Conservation (phyloP, 2,329 filamentous ascomycete species). For the Fusarium equiseti region DNA sequence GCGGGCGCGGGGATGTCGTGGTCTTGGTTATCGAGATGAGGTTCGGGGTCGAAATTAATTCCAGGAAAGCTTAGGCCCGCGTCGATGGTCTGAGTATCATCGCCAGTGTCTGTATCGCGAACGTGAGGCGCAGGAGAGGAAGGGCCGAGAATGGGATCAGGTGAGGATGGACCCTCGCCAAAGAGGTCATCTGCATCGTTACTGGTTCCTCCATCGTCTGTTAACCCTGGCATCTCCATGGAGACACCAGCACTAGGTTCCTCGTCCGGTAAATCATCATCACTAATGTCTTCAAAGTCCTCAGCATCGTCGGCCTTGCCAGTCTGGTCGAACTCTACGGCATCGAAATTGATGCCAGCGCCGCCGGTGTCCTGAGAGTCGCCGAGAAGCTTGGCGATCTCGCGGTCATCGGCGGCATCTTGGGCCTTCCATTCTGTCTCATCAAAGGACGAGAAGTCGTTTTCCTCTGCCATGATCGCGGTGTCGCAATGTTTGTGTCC, state of each 20-base stretch:
- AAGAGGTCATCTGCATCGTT: constrained; percentile 77
- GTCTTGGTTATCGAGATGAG: constrained; percentile 67
- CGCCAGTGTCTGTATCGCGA: constrained; percentile 55
- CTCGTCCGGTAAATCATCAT: constrained; percentile 90
- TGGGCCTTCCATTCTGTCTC: constrained; percentile 57
- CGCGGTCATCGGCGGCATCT: constrained; percentile 62
- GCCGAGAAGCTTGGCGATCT: constrained; percentile 60
- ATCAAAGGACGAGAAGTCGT: constrained; percentile 53
- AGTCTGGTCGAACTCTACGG: constrained; percentile 67
- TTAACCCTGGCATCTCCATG: constrained; percentile 65
- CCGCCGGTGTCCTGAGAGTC: constrained; percentile 57
- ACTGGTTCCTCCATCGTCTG: constrained; percentile 70
- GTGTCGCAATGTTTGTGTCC: constrained; percentile 41
- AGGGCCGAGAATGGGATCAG: constrained; percentile 57
- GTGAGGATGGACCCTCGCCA: constrained; percentile 69
- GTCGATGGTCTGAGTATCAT: constrained; percentile 51
- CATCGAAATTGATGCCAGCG: constrained; percentile 57
- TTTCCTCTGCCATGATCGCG: constrained; percentile 51
- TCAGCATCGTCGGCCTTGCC: constrained; percentile 94
- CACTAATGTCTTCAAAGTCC: constrained; percentile 91
- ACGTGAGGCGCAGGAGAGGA: constrained; percentile 61
- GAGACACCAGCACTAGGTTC: constrained; percentile 60
- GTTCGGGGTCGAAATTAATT: constrained; percentile 63
- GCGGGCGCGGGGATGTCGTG: constrained; percentile 75
- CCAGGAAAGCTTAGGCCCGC: constrained; percentile 53